Base-by-base conservation (phyloP, 1,284 basidiomycete genomes). In the Apiotrichum veenhuisii region DNA sequence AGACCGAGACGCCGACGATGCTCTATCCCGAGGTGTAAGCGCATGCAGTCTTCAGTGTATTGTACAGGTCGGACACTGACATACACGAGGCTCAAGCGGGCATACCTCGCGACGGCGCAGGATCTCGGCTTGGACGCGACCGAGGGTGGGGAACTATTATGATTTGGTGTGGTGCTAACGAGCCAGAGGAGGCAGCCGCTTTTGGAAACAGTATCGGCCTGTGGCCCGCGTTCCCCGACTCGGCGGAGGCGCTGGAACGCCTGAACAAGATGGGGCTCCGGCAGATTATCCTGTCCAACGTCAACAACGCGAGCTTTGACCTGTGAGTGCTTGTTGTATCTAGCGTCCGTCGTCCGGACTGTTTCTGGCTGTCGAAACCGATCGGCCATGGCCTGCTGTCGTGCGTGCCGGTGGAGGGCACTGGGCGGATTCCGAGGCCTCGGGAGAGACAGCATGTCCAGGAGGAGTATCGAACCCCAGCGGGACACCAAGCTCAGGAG, bases 221-320 rank as follows among this genome's bases (percentile, higher is more conserved):
- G 5, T 73, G 71, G 71, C 69, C 69, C n/a, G 64, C 66, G 11
- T 73, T 71, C 56, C 58, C 64, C 11, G 71, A 73, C 52, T 66
- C 67, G 10, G 55, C 63, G 5, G 57, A 57, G 18, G 63, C 68
- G 5, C 61, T 73, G 3, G 55, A 47, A n/a, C 59, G 49, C 22
- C 62, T 73, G 4, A 52, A 64, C 27, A 54, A 59, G 22, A 17
- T 62, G 41, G 68, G 67, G 4, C 46, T 71, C 33, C 67, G 65
- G 51, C 57, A 70, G 36, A 44, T 68, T 41, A 63, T 73, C 26
- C 57, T 70, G 37, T 64, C 59, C n/a, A 73, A 73, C 49, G 66
- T 71, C 15, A 65, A 72, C 54, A 69, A 66, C 40, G 58, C 45
- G 1, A 61, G 59, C 26, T 71, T 73, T 48, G 62, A 57, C 38